Percentiles rank a stretch among this genome's conserved stretches.
These are phyloP conservation scores for Cetradonia linearis DNA, from an alignment of 495 filamentous ascomycete genomes.

Conservation along the genomic window DNA sequence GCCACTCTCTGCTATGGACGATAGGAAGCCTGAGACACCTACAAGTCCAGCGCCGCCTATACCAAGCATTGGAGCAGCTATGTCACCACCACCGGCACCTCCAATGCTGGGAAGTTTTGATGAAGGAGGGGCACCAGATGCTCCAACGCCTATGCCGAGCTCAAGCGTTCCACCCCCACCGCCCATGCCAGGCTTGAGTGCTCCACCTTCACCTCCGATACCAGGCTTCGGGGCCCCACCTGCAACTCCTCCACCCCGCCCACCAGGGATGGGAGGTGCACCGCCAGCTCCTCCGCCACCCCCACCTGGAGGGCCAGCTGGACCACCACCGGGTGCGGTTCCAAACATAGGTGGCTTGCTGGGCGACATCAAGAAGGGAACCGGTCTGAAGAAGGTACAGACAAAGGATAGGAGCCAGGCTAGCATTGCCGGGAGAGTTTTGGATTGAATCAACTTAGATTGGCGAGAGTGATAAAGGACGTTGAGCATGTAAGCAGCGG, in stretches of 20 bases:
- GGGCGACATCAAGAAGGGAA: slow-evolving; percentile 72
- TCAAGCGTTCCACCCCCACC: slow-evolving; percentile 37
- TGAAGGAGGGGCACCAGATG: slow-evolving; percentile 15
- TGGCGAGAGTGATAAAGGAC: not conserved
- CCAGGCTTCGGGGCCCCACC: slow-evolving; percentile 42
- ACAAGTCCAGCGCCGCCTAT: slow-evolving; percentile 18
- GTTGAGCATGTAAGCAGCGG: not conserved
- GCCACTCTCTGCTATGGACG: slow-evolving; percentile 71
- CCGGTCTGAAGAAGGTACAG: slow-evolving; percentile 64
- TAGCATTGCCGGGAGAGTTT: slow-evolving; percentile 60
- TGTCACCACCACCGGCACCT: slow-evolving; percentile 38
- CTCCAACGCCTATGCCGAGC: too few relatives aligned
- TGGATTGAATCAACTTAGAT: slow-evolving; percentile 28
- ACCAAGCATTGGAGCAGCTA: slow-evolving; percentile 18
- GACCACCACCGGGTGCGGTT: slow-evolving; percentile 28
- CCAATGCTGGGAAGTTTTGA: slow-evolving; percentile 33
- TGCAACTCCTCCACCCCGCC: slow-evolving; percentile 34
- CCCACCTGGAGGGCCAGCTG: slow-evolving; percentile 33
- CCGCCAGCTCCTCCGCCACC: slow-evolving; percentile 43
- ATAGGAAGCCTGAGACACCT: slow-evolving; percentile 43
- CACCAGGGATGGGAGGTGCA: slow-evolving; percentile 27
- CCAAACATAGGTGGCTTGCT: slow-evolving; percentile 52
- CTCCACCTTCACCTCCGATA: slow-evolving; percentile 34
- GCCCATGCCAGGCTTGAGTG: slow-evolving; percentile 30
- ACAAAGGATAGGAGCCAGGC: slow-evolving; percentile 75